Evolutionary conservation across 306 rosid species (phyloP), one percentile per base, ranked within the genome.

Genomic region (Lablab purpureus): DNA sequence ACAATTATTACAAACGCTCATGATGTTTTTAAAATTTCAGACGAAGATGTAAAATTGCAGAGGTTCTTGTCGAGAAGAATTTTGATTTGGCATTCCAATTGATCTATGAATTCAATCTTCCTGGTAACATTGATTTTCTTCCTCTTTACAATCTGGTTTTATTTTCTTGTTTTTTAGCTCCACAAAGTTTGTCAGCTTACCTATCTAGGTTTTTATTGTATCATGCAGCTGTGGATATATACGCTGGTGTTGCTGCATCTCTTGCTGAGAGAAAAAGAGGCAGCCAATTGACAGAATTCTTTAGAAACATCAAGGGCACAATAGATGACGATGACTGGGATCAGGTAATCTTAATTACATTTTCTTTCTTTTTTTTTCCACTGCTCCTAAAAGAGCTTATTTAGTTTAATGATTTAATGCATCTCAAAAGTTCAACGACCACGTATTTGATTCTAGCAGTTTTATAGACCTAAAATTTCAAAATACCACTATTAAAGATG

Each of bases 301-400:
- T 95, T 75, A 91, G 89, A 83, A 92, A 92, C 79, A 92, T 95
- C 70, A 95, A 92, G 80, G 94, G 99, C 68, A 95, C 99, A 73
- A 91, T 95, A 85, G 97, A 92, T 56, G 99, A 95, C 6, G 96
- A 90, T 27, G 99, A 95, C 67, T 92, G 97, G 97, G 99, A 95
- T 87, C 98, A 92, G 97, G 99, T 92, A 84, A 75, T 82, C 37
- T 27, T 21, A 67, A 43, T 79, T 54, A 49, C 64, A 54, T 47
- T 80, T 73, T 5, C 37, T 32, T 34, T n/a, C n/a, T 71, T 10
- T 71, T 82, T 80, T 40, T 59, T 66, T 79, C 73, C 71, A 60
- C 65, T 55, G 50, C 65, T 76, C 68, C 23, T 22, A 10, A 64
- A 60, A 10, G 69, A 37, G 34, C 51, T 7, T 40, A 64, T 74